These are phyloP conservation scores for Phytophthora crassamura DNA, from an alignment of 352 stramenopile genomes.

Conservation along the genomic window DNA sequence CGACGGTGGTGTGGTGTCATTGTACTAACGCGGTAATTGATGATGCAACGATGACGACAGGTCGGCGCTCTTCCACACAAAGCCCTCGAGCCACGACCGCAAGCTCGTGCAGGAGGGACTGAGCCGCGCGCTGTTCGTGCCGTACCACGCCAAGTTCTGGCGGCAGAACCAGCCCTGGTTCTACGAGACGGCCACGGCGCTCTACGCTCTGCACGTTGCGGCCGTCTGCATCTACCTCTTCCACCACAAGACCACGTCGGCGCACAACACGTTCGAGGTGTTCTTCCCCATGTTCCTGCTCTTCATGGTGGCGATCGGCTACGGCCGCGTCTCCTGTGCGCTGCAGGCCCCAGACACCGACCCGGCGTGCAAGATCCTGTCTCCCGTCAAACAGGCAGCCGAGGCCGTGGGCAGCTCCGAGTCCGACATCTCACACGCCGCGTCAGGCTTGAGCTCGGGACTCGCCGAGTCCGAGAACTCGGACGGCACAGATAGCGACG, in stretches of 20 bases:
- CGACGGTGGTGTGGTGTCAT: neutral
- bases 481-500: slow-evolving; percentile 78
- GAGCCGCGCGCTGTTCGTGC: slow-evolving; percentile 69
- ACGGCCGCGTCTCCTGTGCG: slow-evolving; percentile 77
- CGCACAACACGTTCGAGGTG: slow-evolving; percentile 77
- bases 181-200: slow-evolving; percentile 60
- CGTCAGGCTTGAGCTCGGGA: slow-evolving; percentile 59
- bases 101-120: slow-evolving; percentile 82
- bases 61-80: slow-evolving; percentile 88
- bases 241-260: slow-evolving; percentile 45
- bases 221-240: slow-evolving; percentile 64
- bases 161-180: slow-evolving; percentile 75
- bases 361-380: slow-evolving; percentile 63
- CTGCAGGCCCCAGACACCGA: slow-evolving; percentile 69
- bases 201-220: slow-evolving; percentile 64
- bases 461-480: slow-evolving; percentile 83
- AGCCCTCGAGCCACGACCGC: slow-evolving; percentile 81
- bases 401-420: slow-evolving; percentile 23
- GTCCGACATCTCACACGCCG: slow-evolving; percentile 30
- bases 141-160: slow-evolving; percentile 80
- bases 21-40: slow-evolving; percentile 4
- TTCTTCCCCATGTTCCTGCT: slow-evolving; percentile 64
- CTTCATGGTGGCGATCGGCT: slow-evolving; percentile 73
- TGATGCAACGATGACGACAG: slow-evolving; percentile 26
- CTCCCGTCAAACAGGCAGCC: slow-evolving; percentile 45